Conservation (phyloP, 768 basidiomycete genomes). For the Collybia sordida region DNA sequence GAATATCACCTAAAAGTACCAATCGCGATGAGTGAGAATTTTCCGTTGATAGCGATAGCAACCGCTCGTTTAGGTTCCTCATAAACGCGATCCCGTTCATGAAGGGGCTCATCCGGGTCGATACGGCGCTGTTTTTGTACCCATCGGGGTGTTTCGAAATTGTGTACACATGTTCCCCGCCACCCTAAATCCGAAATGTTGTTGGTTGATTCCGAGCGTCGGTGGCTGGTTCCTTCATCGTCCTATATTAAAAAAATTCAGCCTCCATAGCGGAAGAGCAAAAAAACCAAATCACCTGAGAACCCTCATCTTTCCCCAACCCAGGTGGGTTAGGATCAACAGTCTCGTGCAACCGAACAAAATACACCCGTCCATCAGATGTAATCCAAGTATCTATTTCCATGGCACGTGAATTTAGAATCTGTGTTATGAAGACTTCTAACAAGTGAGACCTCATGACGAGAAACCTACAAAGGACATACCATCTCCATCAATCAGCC, state of each 20-base stretch:
- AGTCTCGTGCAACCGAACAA: conserved; percentile 62
- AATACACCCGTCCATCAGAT: conserved; percentile 80
- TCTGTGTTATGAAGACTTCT: conserved; percentile 63
- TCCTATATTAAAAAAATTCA: conserved; percentile 6
- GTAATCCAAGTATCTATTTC: conserved; percentile 83
- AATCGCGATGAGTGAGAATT: conserved; percentile 81
- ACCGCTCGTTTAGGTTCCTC: conserved; percentile 68
- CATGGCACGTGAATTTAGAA: conserved; percentile 56
- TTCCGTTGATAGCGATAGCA: conserved; percentile 67
- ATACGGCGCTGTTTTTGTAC: conserved; percentile 71
- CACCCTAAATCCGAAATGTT: conserved; percentile 38
- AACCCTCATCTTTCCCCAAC: conserved; percentile 17
- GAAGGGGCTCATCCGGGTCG: conserved; percentile 42
- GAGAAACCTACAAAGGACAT: conserved; percentile 15
- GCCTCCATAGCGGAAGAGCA: not conserved
- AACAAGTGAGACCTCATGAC: not conserved
- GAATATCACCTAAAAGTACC: conserved; percentile 66
- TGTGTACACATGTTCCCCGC: conserved; percentile 81
- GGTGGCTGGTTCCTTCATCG: conserved; percentile 7
- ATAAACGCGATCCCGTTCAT: conserved; percentile 36
- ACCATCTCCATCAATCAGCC: conserved; percentile 79
- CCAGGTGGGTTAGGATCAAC: conserved; percentile 19
- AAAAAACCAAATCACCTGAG: conserved; percentile 14
- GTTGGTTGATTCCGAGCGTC: conserved; percentile 12
- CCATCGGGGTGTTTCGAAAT: conserved; percentile 74